Conservation (phyloP, 176 grass and related monocot genomes). For the Triticum turgidum region DNA sequence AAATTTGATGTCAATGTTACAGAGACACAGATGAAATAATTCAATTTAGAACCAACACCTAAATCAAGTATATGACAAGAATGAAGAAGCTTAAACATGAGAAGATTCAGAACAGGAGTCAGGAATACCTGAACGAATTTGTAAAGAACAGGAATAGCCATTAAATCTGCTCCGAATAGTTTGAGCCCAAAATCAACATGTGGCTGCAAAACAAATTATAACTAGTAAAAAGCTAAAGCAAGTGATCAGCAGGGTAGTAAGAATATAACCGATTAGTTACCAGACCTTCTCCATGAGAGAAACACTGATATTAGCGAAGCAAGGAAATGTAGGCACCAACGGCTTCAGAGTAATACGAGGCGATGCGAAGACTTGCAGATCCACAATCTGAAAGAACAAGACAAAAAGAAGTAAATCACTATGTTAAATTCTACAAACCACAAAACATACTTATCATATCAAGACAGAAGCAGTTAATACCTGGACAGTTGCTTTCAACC, state of each 20-base stretch:
- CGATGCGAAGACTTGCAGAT: slow-evolving; percentile 88
- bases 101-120: slow-evolving; percentile 1
- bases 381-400: slow-evolving; percentile 67
- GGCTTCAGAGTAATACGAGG: slow-evolving; percentile 95
- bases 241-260: not conserved
- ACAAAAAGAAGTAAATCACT: slow-evolving; percentile 3
- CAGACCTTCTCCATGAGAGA: slow-evolving; percentile 95
- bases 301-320: slow-evolving; percentile 80
- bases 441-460: slow-evolving; percentile 11
- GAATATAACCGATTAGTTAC: slow-evolving; percentile 1
- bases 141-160: slow-evolving; percentile 98
- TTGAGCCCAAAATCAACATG: slow-evolving; percentile 98
- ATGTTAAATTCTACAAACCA: slow-evolving; percentile 13
- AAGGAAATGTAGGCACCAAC: slow-evolving; percentile 85
- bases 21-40: not conserved
- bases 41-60: slow-evolving; percentile 10
- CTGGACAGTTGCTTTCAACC: slow-evolving; percentile 79
- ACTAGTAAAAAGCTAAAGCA: slow-evolving; percentile 16
- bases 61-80: slow-evolving; percentile 20
- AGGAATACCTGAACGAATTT: slow-evolving; percentile 75
- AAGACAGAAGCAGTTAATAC: slow-evolving; percentile 36
- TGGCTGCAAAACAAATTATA: slow-evolving; percentile 65
- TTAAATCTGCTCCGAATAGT: slow-evolving; percentile 86
- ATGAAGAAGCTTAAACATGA: slow-evolving; percentile 20
- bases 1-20: not conserved